phyloP scores from a whole-genome alignment of 768 basidiomycete genomes.

The Trametes punicea region DNA sequence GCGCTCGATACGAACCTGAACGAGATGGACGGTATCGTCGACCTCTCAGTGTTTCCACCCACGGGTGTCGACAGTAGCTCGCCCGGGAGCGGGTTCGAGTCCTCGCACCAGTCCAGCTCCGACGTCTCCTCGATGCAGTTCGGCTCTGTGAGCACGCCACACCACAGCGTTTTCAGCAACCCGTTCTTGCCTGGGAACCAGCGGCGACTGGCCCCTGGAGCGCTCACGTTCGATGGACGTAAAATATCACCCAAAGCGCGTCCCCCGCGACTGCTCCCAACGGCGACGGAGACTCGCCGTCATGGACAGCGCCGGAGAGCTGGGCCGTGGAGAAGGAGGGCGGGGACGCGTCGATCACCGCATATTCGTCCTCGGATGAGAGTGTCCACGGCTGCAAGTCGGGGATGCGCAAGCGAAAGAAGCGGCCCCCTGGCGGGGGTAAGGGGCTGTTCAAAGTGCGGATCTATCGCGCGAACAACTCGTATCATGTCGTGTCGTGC shows the following conservation, averaged over 20 bases:
- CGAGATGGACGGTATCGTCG: conserved; percentile 80
- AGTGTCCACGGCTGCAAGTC: conserved; percentile 21
- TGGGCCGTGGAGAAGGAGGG: conserved; percentile 64
- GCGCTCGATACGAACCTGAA: conserved; percentile 67
- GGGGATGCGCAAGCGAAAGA: conserved; percentile 21
- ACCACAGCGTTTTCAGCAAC: conserved; percentile 34
- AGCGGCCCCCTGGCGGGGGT: conserved; percentile 8
- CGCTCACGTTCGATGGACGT: conserved; percentile 29
- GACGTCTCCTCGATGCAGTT: conserved; percentile 28
- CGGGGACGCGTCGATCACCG: conserved; percentile 34
- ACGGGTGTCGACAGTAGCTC: conserved; percentile 35
- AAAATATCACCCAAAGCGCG: conserved; percentile 54
- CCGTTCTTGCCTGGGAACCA: conserved; percentile 33
- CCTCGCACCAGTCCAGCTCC: conserved; percentile 31
- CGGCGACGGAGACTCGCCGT: conserved; percentile 22
- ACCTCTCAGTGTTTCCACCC: conserved; percentile 34
- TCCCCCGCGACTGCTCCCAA: conserved; percentile 9
- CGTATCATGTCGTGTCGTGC: conserved; percentile 68
- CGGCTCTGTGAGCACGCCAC: conserved; percentile 34
- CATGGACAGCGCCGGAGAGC: conserved; percentile 73
- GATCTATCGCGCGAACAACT: conserved; percentile 71
- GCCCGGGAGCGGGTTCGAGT: conserved; percentile 43
- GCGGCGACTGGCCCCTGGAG: conserved; percentile 23
- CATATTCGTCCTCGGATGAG: conserved; percentile 44
- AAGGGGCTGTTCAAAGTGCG: conserved; percentile 53